phyloP scores from a whole-genome alignment of 1,139 yeast genomes.

The Kluyveromyces sp. region DNA sequence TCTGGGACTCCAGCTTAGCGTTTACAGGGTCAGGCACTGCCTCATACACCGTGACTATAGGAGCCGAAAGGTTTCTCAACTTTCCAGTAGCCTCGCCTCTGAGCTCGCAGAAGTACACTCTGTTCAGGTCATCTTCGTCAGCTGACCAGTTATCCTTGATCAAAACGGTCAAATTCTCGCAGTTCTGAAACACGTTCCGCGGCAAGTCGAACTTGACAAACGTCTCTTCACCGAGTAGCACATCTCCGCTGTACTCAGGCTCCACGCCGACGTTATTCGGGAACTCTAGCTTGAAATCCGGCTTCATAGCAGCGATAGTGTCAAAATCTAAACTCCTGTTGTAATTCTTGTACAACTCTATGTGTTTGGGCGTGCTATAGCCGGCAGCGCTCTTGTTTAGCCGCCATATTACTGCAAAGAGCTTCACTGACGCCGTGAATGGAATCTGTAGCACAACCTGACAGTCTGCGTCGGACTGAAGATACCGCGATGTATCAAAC shows the following conservation, averaged over 20 bases:
- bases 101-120: constrained; percentile 65
- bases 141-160: constrained; percentile 52
- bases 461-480: constrained; percentile 75
- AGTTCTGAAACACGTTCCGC: constrained; percentile 65
- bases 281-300: constrained; percentile 51
- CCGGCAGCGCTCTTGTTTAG: constrained; percentile 47
- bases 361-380: constrained; percentile 56
- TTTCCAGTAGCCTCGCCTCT: constrained; percentile 63
- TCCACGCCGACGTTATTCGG: constrained; percentile 52
- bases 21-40: constrained; percentile 91
- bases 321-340: constrained; percentile 65
- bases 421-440: constrained; percentile 67
- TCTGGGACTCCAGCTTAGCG: constrained; percentile 38
- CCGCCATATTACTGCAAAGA: constrained; percentile 66
- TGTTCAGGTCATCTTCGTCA: constrained; percentile 56
- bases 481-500: constrained; percentile 40
- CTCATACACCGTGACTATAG: constrained; percentile 66
- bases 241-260: constrained; percentile 25
- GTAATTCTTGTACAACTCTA: constrained; percentile 65
- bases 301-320: constrained; percentile 43
- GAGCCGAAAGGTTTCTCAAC: constrained; percentile 40
- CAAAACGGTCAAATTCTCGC: constrained; percentile 59
- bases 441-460: constrained; percentile 75
- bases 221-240: constrained; percentile 41
- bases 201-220: constrained; percentile 83